Evolutionary conservation across 495 filamentous ascomycete species (phyloP), one percentile per base, ranked within the genome.

Genomic region (Aspergillus carlsbadensis): DNA sequence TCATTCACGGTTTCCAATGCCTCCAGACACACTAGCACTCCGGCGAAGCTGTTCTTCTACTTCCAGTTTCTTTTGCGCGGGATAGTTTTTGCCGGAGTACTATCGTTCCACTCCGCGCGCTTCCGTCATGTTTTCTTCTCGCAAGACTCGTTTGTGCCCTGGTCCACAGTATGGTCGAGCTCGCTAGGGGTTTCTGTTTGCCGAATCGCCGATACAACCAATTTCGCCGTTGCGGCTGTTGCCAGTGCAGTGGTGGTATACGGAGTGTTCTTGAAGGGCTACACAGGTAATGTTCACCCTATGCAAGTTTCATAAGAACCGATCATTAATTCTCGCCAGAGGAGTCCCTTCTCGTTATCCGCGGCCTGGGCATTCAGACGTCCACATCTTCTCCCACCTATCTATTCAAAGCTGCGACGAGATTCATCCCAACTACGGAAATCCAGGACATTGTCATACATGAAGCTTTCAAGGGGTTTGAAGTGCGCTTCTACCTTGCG

Each of bases 401-500:
- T 54, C 80, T 92, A 13, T 78, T 79, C 15, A 80, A 79, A 4
- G 72, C 81, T n/a, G 78, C 81, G 13, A 91, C 91, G 51, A 77
- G 92, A 54, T 99, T 98, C 66, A 98, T 99, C 29, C 94, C 95
- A 5, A 96, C 94, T 1, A 88, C 85, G 2, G 84, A 88, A 66
- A 95, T 98, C 37, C 87, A 88, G 52, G 94, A 98, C 72, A 87
- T 98, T 54, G 81, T 96, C 53, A 89, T 99, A 42, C 91, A 97
- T 70, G 94, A 99, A 70, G 94, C 93, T 31, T 98, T 98, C 73
- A 84, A 83, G 56, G 93, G 94, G 37, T 95, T 96, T 67, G 90
- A 91, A 70, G 93, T 97, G 44, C 76, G 87, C 51, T 95, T 91
- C 68, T 96, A 96, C 70, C 76, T 99, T 13, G 84, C 87, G 10